Evolutionary conservation across 2,329 filamentous ascomycete species (phyloP).

Genomic region (Lasiodiplodia hormozganensis): DNA sequence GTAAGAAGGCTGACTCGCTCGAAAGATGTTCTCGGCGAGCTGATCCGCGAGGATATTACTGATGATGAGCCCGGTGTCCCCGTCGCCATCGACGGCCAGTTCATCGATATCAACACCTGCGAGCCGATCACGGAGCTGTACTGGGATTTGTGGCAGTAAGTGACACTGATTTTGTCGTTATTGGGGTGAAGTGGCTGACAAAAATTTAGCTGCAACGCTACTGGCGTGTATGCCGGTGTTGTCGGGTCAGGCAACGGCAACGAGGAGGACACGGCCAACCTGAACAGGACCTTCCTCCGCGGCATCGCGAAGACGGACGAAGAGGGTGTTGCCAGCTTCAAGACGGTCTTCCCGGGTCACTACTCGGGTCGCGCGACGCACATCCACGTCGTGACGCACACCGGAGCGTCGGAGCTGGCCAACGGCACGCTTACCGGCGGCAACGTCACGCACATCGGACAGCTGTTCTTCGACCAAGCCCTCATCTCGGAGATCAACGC

Average conservation of each 20-base stretch:
- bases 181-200: background rate
- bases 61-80: slow-evolving; percentile 59
- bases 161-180: background rate
- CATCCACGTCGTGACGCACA: slow-evolving; percentile 45
- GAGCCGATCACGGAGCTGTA: slow-evolving; percentile 56
- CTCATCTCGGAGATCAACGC: slow-evolving; percentile 61
- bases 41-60: slow-evolving; percentile 56
- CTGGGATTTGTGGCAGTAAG: slow-evolving; percentile 59
- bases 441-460: slow-evolving; percentile 66
- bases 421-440: slow-evolving; percentile 61
- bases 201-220: slow-evolving; percentile 44
- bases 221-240: slow-evolving; percentile 53
- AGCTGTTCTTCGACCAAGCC: slow-evolving; percentile 69
- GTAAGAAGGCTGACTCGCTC: background rate
- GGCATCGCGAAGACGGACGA: slow-evolving; percentile 56
- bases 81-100: slow-evolving; percentile 59
- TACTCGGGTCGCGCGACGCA: slow-evolving; percentile 49
- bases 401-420: slow-evolving; percentile 47
- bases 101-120: slow-evolving; percentile 63
- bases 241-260: slow-evolving; percentile 52
- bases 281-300: slow-evolving; percentile 52
- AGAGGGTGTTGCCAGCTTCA: slow-evolving; percentile 58
- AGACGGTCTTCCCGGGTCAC: slow-evolving; percentile 57
- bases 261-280: slow-evolving; percentile 40
- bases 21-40: slow-evolving; percentile 56